Percentiles rank a stretch among this genome's conserved stretches.
These are phyloP conservation scores for Cryptococcus sp. DNA, from an alignment of 1,284 basidiomycete genomes.

Conservation along the genomic window DNA sequence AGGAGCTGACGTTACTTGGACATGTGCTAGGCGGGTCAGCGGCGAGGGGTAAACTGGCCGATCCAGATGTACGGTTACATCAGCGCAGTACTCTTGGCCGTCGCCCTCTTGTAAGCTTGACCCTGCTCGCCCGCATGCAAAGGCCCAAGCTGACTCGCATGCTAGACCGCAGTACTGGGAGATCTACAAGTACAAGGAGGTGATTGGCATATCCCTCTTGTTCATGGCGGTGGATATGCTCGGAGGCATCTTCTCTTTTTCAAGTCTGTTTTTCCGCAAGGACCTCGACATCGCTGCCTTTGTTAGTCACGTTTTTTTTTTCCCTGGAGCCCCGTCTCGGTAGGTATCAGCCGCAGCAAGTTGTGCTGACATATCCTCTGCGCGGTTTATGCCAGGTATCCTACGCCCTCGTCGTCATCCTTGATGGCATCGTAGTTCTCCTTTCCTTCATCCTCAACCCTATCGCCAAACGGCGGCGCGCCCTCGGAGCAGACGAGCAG, in stretches of 20 bases:
- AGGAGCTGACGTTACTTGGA: not conserved
- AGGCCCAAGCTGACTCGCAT: not conserved
- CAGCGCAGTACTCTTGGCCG: conserved; percentile 60
- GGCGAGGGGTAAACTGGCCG: conserved; percentile 54
- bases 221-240: conserved; percentile 70
- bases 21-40: conserved; percentile 49
- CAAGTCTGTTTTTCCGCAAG: conserved; percentile 67
- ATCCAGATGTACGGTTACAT: conserved; percentile 65
- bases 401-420: conserved; percentile 52
- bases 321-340: not conserved
- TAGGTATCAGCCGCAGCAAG: not conserved
- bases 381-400: conserved; percentile 33
- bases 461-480: conserved; percentile 42
- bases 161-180: conserved; percentile 59
- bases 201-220: conserved; percentile 65
- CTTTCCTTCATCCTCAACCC: conserved; percentile 65
- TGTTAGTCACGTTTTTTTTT: conserved; percentile 60
- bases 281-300: conserved; percentile 65
- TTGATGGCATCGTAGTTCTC: conserved; percentile 61
- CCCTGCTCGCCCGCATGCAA: not conserved
- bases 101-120: conserved; percentile 58
- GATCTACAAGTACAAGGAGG: conserved; percentile 66
- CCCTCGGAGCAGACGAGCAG: conserved; percentile 4
- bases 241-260: conserved; percentile 65
- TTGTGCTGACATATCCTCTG: not conserved